phyloP scores from a whole-genome alignment of 805 yeast genomes.

The Candida golubevii region DNA sequence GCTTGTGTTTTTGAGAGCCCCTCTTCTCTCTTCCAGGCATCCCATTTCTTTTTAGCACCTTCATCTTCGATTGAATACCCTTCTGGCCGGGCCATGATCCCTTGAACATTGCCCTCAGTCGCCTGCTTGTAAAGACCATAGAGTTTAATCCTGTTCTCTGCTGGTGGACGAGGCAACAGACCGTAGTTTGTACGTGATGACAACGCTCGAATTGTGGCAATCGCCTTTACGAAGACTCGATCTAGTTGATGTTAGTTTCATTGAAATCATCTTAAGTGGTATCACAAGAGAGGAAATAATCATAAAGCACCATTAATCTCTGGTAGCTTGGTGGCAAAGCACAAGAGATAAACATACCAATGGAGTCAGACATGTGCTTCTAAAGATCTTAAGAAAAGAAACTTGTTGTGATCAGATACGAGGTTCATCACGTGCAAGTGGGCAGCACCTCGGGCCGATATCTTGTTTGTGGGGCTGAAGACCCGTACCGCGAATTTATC shows the following conservation, averaged over 20 bases:
- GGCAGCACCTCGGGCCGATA: conserved; percentile 1
- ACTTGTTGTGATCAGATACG: conserved; percentile 1
- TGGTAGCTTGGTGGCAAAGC: not conserved
- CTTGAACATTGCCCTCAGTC: conserved; percentile 78
- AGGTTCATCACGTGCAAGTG: conserved; percentile 7
- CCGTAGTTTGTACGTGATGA: conserved; percentile 61
- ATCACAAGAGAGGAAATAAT: not conserved
- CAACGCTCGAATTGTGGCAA: conserved; percentile 69
- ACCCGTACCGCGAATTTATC: conserved; percentile 1
- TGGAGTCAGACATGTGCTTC: conserved; percentile 44
- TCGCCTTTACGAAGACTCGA: conserved; percentile 78
- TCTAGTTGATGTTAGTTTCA: conserved; percentile 37
- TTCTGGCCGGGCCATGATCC: conserved; percentile 60
- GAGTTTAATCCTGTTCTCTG: conserved; percentile 59
- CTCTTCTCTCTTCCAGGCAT: conserved; percentile 76
- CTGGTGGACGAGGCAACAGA: conserved; percentile 71
- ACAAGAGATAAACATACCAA: conserved; percentile 28
- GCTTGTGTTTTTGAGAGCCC: conserved; percentile 70
- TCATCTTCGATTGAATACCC: conserved; percentile 60
- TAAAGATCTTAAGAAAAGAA: not conserved
- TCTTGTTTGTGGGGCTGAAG: conserved; percentile 3
- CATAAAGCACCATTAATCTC: not conserved
- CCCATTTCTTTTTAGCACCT: conserved; percentile 72
- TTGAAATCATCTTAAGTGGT: no score
- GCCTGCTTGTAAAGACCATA: conserved; percentile 88